phyloP scores from a whole-genome alignment of 2,329 filamentous ascomycete genomes.

The Aspergillus vadensis region DNA sequence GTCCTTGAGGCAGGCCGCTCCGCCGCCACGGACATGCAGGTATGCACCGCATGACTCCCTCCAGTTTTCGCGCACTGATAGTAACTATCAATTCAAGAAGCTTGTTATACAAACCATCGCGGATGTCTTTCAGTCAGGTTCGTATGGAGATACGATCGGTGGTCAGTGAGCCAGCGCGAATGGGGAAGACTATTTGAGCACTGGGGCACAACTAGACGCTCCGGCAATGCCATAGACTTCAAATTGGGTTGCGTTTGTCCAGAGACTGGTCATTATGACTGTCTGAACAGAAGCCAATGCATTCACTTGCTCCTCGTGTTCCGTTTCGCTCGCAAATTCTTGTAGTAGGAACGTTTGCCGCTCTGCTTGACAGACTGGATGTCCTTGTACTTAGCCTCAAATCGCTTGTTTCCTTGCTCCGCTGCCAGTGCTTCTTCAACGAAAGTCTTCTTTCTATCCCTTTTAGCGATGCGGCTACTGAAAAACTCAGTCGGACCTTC shows the following conservation, averaged over 20 bases:
- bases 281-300: not conserved
- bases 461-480: conserved; percentile 77
- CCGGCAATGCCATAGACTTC: not conserved
- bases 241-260: not conserved
- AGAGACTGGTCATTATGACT: not conserved
- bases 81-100: conserved; percentile 33
- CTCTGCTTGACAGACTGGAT: conserved; percentile 81
- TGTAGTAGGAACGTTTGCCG: conserved; percentile 88
- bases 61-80: not conserved
- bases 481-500: conserved; percentile 88
- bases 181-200: not conserved
- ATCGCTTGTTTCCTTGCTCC: conserved; percentile 67
- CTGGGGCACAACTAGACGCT: not conserved
- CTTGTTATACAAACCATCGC: conserved; percentile 39
- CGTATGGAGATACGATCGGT: not conserved
- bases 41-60: conserved; percentile 29
- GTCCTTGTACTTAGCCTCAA: conserved; percentile 83
- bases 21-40: conserved; percentile 66
- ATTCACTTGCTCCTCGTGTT: conserved; percentile 31
- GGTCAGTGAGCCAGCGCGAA: not conserved
- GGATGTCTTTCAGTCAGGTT: conserved; percentile 29
- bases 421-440: conserved; percentile 78
- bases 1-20: conserved; percentile 63
- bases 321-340: conserved; percentile 68
- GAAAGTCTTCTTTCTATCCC: conserved; percentile 83